phyloP scores from a whole-genome alignment of 495 filamentous ascomycete species.

The Penicillium crystallinum region DNA sequence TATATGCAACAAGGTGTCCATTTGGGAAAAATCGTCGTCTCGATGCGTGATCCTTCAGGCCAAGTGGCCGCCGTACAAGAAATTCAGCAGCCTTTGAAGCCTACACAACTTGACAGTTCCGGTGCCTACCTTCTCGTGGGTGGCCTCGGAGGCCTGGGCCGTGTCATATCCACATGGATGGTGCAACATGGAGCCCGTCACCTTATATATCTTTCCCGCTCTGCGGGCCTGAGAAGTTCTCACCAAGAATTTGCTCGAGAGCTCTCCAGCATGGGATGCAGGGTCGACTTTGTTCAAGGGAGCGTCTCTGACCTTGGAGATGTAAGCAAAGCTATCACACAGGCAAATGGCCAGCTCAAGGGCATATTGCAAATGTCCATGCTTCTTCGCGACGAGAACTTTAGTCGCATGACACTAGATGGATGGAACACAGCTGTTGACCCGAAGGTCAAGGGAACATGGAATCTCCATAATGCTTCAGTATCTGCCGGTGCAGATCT shows the following conservation, averaged over 20 bases:
- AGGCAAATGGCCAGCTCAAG: conserved; percentile 12
- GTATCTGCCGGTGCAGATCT: conserved; percentile 24
- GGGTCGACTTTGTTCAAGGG: conserved; percentile 15
- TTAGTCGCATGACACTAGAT: conserved; percentile 37
- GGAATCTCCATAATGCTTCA: conserved; percentile 51
- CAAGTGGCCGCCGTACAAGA: neutral
- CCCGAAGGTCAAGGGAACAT: conserved; percentile 45
- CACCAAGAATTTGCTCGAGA: conserved; percentile 31
- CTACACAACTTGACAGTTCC: neutral
- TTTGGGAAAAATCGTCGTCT: conserved; percentile 45
- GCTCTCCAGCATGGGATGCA: conserved; percentile 26
- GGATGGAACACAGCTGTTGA: conserved; percentile 31
- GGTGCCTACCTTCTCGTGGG: conserved; percentile 39
- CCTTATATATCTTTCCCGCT: conserved; percentile 43
- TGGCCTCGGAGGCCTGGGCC: conserved; percentile 39
- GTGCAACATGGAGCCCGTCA: conserved; percentile 19
- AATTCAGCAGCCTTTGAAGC: neutral
- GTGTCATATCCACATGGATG: neutral
- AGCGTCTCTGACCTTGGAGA: conserved; percentile 11
- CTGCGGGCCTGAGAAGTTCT: conserved; percentile 7
- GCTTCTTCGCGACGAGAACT: conserved; percentile 26
- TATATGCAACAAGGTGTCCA: conserved; percentile 35
- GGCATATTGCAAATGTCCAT: conserved; percentile 37
- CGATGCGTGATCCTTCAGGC: neutral
- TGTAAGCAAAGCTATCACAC: conserved; percentile 13